Percentiles rank a stretch among this genome's conserved stretches.
phyloP scores from a whole-genome alignment of 2,329 filamentous ascomycete species.

The Botrytis porri region DNA sequence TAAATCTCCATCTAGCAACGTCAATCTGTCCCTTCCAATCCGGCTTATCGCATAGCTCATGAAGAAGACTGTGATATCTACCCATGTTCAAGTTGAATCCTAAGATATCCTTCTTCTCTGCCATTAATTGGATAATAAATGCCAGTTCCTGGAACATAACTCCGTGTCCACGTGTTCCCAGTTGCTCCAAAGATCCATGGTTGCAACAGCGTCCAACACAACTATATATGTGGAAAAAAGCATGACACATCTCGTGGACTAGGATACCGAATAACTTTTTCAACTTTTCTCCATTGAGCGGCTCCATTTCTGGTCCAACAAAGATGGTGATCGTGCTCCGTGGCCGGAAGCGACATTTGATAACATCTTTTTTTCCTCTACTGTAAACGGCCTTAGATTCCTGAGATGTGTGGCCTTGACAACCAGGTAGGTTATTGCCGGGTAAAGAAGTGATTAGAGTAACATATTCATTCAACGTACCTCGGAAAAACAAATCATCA shows the following conservation, averaged over 20 bases:
- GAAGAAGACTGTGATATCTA: neutral
- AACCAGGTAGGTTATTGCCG: neutral
- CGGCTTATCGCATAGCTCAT: neutral
- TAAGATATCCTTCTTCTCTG: neutral
- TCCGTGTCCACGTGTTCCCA: neutral
- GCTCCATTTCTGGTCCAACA: neutral
- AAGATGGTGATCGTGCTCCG: neutral
- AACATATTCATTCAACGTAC: neutral
- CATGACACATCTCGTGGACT: conserved; percentile 12
- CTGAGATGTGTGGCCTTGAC: neutral
- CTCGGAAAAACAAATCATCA: neutral
- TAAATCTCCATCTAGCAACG: neutral
- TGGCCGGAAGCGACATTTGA: neutral
- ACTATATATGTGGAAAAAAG: conserved; percentile 1
- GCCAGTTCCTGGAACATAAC: conserved; percentile 2
- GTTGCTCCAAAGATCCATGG: neutral
- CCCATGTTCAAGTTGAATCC: neutral
- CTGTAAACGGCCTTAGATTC: neutral
- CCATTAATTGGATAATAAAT: neutral
- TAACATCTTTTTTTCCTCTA: neutral
- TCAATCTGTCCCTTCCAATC: neutral
- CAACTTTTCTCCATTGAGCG: neutral
- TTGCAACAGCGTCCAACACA: neutral
- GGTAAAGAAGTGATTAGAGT: neutral
- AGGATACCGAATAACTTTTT: neutral